phyloP scores from a whole-genome alignment of 2,329 filamentous ascomycete genomes.

The Laburnicola sp. region DNA sequence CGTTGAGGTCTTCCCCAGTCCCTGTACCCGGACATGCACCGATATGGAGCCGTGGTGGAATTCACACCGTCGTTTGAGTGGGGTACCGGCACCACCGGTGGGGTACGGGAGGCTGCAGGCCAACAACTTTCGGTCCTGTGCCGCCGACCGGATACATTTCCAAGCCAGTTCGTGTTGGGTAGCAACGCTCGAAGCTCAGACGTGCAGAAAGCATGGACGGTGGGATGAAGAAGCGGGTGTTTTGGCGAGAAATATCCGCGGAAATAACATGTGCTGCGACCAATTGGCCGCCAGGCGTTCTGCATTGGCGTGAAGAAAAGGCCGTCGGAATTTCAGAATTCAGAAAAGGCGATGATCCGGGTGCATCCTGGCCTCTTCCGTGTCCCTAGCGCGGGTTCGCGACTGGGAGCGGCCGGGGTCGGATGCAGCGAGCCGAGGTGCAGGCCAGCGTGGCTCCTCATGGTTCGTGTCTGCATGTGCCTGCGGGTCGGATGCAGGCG shows the following conservation, averaged over 20 bases:
- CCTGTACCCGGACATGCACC: neutral
- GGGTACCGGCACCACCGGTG: neutral
- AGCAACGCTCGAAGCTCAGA: no score
- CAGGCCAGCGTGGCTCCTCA: neutral
- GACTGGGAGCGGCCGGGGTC: neutral
- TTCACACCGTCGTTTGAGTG: neutral
- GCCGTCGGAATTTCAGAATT: neutral
- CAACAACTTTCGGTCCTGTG: no score
- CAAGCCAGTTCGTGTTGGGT: no score
- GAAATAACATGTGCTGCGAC: no score
- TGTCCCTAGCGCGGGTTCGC: neutral
- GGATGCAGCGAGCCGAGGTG: neutral
- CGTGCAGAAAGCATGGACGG: no score
- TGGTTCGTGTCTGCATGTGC: slow-evolving; percentile 24
- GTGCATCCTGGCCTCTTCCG: neutral
- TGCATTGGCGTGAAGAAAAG: neutral
- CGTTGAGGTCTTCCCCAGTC: neutral
- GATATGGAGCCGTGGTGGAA: neutral
- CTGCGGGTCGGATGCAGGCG: slow-evolving; percentile 28
- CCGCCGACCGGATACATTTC: no score
- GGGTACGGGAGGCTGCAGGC: neutral
- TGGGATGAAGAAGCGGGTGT: neutral
- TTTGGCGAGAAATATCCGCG: neutral
- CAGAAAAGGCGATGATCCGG: neutral
- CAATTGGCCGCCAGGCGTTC: no score